Evolutionary conservation across 345 rosid genomes (phyloP), one percentile per base, ranked within the genome.

Genomic region (Acer negundo): DNA sequence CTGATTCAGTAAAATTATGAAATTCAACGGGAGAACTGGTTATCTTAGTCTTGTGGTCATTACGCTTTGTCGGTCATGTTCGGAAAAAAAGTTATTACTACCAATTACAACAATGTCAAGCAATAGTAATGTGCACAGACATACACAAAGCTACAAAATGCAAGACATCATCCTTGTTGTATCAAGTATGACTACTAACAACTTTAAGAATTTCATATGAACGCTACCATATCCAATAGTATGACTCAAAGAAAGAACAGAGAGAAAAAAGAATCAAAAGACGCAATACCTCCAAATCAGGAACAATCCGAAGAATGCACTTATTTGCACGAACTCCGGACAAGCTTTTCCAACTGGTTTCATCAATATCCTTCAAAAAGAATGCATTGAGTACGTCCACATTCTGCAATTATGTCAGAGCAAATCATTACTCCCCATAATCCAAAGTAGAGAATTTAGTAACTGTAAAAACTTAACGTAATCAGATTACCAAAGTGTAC

Each of bases 291-390:
- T 87, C 82, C 23, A 90, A 68, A 75, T 87, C 81, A 12, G 90
- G 91, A 68, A 91, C 89, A 72, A 86, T 72, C 72, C 81, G 92
- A 86, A 75, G 85, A 62, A 91, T 80, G 78, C 65, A 62, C 62
- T 67, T 81, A 31, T 86, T 91, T 28, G 85, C 88, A 4, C 78
- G 82, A 69, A 85, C 90, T 56, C 91, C 91, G 70, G 92, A 87
- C 80, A 89, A 83, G 76, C 88, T 87, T 70, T 84, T 89, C 91
- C 89, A 87, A 75, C 90, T 84, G 58, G 84, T 83, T 76, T 84
- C 93, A 72, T 89, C 89, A 79, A 87, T 85, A 51, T 84, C 69
- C 70, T 75, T 85, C 79, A 83, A 31, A 69, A 85, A 79, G 75
- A 79, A 71, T 8, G 90, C 89, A 72, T 85, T 77, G 17, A 86